A percentile compares a stretch with the other conserved stretches of the same genome.
These are phyloP conservation scores for Corylus americana DNA, from an alignment of 306 rosid species.

Conservation along the genomic window DNA sequence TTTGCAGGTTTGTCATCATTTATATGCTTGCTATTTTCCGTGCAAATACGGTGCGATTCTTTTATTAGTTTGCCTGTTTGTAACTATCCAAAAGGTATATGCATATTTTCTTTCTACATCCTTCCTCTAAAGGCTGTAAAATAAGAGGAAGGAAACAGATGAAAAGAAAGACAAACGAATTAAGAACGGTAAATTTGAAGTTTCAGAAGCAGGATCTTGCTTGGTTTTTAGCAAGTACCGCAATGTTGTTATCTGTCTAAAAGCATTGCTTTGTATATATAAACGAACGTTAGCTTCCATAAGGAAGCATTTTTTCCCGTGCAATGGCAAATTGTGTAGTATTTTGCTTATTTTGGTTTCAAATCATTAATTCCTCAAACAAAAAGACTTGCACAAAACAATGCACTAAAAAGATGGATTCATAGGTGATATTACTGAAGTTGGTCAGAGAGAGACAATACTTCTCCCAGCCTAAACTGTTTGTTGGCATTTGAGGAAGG, in stretches of 20 bases:
- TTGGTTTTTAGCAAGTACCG: slow-evolving; percentile 43
- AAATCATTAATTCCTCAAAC: background rate
- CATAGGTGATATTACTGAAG: background rate
- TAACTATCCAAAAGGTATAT: slow-evolving; percentile 69
- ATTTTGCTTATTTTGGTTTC: background rate
- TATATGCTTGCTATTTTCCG: slow-evolving; percentile 26
- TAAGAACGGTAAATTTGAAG: slow-evolving; percentile 33
- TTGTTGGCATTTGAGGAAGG: no score
- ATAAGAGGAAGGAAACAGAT: slow-evolving; percentile 48
- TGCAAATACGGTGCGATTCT: slow-evolving; percentile 69
- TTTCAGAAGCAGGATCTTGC: slow-evolving; percentile 45
- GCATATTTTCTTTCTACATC: slow-evolving; percentile 43
- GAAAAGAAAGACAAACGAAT: slow-evolving; percentile 31
- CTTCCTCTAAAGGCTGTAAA: slow-evolving; percentile 58
- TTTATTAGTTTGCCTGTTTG: slow-evolving; percentile 78
- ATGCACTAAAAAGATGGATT: background rate
- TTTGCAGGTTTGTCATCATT: slow-evolving; percentile 57
- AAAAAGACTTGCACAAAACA: background rate
- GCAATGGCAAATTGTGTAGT: background rate
- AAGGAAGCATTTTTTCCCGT: slow-evolving; percentile 18
- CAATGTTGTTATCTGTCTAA: slow-evolving; percentile 35
- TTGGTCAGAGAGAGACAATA: background rate
- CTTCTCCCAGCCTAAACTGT: background rate
- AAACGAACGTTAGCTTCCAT: slow-evolving; percentile 18
- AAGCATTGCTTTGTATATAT: slow-evolving; percentile 29